Conservation (phyloP, 1,284 basidiomycete species). For the Trametes hirsuta region DNA sequence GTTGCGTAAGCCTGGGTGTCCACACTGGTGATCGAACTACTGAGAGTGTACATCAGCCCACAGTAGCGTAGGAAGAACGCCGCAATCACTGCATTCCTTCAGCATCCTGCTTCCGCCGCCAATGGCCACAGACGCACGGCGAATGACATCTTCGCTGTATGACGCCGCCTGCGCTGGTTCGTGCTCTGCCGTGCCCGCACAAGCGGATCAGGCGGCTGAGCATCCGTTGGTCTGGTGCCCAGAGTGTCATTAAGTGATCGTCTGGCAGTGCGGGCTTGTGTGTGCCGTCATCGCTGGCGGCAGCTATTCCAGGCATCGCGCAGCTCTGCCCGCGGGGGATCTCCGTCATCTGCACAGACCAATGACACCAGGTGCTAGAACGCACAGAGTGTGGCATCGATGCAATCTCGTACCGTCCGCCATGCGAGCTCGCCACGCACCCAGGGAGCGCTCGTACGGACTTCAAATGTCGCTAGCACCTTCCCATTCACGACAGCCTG, state of each 20-base stretch:
- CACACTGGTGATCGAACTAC: not conserved
- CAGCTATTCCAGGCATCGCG: constrained; percentile 1
- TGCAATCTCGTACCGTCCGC: not conserved
- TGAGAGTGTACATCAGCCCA: not conserved
- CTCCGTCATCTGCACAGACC: not conserved
- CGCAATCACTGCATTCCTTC: not conserved
- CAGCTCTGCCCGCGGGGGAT: not conserved
- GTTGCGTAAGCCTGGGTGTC: constrained; percentile 13
- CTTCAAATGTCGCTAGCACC: constrained; percentile 11
- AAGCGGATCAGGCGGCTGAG: not conserved
- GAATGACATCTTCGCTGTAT: not conserved
- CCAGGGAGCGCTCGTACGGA: constrained; percentile 3
- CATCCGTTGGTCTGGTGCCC: not conserved
- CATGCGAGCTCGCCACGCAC: constrained; percentile 6
- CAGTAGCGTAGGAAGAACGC: not conserved
- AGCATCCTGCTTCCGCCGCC: not conserved
- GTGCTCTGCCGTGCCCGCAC: not conserved
- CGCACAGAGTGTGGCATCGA: constrained; percentile 1
- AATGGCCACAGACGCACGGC: not conserved
- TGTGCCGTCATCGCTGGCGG: not conserved
- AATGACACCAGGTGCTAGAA: not conserved
- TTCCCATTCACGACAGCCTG: constrained; percentile 9
- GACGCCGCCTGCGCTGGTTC: not conserved
- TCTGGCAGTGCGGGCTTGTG: not conserved
- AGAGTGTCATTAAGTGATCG: not conserved